Conservation (phyloP, 2,329 filamentous ascomycete species). For the Dothiorella sarmentorum region DNA sequence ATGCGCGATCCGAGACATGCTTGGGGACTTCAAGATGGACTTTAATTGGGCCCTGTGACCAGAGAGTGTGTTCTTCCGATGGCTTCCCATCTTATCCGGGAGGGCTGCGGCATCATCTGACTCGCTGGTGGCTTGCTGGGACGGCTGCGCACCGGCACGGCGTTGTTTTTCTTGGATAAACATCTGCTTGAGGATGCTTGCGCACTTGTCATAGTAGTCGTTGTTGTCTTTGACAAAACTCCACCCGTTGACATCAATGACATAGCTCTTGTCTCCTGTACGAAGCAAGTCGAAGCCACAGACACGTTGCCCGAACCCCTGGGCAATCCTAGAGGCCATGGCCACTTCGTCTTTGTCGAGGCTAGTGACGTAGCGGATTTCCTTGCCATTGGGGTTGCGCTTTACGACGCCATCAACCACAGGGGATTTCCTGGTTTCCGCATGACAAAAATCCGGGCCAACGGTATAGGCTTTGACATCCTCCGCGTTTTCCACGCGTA, state of each 20-base stretch:
- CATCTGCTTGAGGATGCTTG: slow-evolving; percentile 80
- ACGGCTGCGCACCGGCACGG: slow-evolving; percentile 49
- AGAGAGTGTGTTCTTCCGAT: slow-evolving; percentile 33
- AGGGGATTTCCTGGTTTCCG: slow-evolving; percentile 93
- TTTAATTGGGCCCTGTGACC: slow-evolving; percentile 49
- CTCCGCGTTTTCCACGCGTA: slow-evolving; percentile 93
- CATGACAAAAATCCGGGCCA: slow-evolving; percentile 87
- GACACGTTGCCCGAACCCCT: slow-evolving; percentile 87
- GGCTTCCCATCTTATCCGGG: slow-evolving; percentile 14
- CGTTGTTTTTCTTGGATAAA: slow-evolving; percentile 77
- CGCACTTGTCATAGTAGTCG: slow-evolving; percentile 91
- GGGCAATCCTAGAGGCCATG: slow-evolving; percentile 86
- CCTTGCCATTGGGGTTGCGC: slow-evolving; percentile 95
- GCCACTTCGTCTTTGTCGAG: slow-evolving; percentile 75
- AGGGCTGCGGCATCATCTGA: not conserved
- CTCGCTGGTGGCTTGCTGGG: slow-evolving; percentile 38
- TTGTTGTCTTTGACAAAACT: slow-evolving; percentile 99
- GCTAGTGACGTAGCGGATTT: slow-evolving; percentile 89
- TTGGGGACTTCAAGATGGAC: slow-evolving; percentile 62
- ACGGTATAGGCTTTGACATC: slow-evolving; percentile 99
- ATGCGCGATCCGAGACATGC: slow-evolving; percentile 57
- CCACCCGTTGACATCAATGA: slow-evolving; percentile 99
- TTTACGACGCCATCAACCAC: slow-evolving; percentile 95
- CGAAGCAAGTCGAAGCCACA: slow-evolving; percentile 94
- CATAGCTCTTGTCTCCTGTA: slow-evolving; percentile 84